These are phyloP conservation scores for Nephromyces sp. DNA, from an alignment of 169 alveolate species.

Conservation along the genomic window DNA sequence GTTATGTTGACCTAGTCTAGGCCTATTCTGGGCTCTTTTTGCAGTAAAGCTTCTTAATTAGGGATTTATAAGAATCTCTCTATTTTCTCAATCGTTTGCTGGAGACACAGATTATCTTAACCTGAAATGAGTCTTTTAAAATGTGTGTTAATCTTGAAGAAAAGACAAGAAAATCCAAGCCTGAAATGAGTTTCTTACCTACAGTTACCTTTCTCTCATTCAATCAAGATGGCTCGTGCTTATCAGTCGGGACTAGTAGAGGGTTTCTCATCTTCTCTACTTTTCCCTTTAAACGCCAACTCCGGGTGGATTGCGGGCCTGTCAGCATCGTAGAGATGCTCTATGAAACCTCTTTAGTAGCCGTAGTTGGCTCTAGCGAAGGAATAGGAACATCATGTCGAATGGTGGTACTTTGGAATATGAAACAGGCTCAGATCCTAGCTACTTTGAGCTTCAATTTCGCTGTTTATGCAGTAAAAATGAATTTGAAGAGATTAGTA, in stretches of 20 bases:
- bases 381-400: neutral
- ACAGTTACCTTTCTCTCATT: too few species aligned
- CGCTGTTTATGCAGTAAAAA: neutral
- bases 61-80: too few species aligned
- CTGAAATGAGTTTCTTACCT: too few species aligned
- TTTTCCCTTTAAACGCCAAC: slow-evolving; percentile 18
- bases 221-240: slow-evolving; percentile 14
- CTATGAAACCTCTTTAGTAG: slow-evolving; percentile 18
- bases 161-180: too few species aligned
- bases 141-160: too few species aligned
- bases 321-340: slow-evolving; percentile 31
- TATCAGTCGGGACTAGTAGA: slow-evolving; percentile 19
- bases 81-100: too few species aligned
- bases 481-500: neutral
- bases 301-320: slow-evolving; percentile 28
- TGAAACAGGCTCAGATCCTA: neutral
- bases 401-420: neutral
- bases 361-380: slow-evolving; percentile 6
- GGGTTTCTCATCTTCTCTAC: slow-evolving; percentile 24
- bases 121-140: too few species aligned
- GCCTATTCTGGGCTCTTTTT: too few species aligned
- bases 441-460: neutral
- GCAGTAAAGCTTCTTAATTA: too few species aligned
- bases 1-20: too few species aligned
- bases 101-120: too few species aligned